phyloP scores from a whole-genome alignment of 2,329 filamentous ascomycete species.

The Coniochaeta sp. region DNA sequence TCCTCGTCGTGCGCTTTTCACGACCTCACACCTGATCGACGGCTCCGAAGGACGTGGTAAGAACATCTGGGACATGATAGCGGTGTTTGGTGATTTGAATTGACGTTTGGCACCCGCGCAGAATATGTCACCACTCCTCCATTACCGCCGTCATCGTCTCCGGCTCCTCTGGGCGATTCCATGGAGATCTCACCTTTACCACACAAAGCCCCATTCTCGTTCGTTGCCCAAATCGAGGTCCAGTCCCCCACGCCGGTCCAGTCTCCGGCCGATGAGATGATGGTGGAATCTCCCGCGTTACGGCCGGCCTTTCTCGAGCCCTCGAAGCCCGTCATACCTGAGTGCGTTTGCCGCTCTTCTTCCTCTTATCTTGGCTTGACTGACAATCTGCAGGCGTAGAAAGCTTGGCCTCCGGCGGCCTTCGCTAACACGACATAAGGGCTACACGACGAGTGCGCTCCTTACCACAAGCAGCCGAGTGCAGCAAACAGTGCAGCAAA shows the following conservation, averaged over 20 bases:
- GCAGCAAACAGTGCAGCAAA: too few species aligned
- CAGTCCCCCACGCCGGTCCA: constrained; percentile 64
- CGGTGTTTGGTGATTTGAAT: constrained; percentile 9
- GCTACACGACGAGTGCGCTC: constrained; percentile 60
- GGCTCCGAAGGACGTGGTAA: constrained; percentile 52
- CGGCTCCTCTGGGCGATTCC: constrained; percentile 60
- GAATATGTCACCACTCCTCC: constrained; percentile 80
- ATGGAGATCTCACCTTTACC: constrained; percentile 95
- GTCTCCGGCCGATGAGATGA: constrained; percentile 37
- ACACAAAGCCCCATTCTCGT: constrained; percentile 68
- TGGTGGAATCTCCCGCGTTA: constrained; percentile 49
- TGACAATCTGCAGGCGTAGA: constrained; percentile 44
- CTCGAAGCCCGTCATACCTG: constrained; percentile 38
- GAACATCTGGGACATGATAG: constrained; percentile 14
- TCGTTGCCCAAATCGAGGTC: constrained; percentile 49
- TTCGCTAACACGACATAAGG: constrained; percentile 67
- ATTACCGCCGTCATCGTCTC: constrained; percentile 70
- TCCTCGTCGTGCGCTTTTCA: constrained; percentile 78
- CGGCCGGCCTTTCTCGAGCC: constrained; percentile 41
- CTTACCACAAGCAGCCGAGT: constrained; percentile 40
- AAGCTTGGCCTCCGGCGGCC: constrained; percentile 66
- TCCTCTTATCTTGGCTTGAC: neutral
- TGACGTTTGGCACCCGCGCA: constrained; percentile 19
- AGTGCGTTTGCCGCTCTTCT: constrained; percentile 36
- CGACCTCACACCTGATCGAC: constrained; percentile 60